These are phyloP conservation scores for Aspergillus piperis DNA, from an alignment of 2,329 filamentous ascomycete species.

Conservation along the genomic window DNA sequence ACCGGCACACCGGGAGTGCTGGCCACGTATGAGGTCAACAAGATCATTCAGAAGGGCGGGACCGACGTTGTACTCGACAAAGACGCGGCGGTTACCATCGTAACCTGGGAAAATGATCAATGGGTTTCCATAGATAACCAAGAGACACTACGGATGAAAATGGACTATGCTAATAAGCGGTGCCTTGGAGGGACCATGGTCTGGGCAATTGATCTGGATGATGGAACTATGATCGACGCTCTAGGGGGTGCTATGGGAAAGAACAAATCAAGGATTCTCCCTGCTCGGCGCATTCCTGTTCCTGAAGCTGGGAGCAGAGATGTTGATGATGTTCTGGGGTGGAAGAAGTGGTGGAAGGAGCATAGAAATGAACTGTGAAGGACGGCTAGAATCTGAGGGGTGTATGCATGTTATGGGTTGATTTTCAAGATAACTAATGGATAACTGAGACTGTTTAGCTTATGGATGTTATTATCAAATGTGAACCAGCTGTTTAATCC, in stretches of 20 bases:
- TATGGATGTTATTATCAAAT: no score
- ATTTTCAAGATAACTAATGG: no score
- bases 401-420: no score
- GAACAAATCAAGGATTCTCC: not conserved
- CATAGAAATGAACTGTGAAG: not conserved
- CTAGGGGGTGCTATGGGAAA: slow-evolving; percentile 13
- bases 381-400: no score
- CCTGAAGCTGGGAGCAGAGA: not conserved
- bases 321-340: not conserved
- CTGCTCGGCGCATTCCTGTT: not conserved
- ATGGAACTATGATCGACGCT: slow-evolving; percentile 11
- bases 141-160: slow-evolving; percentile 21
- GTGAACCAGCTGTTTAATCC: no score
- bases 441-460: no score
- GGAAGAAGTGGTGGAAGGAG: not conserved
- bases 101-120: slow-evolving; percentile 16
- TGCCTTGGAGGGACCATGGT: slow-evolving; percentile 22
- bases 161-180: slow-evolving; percentile 19
- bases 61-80: slow-evolving; percentile 7
- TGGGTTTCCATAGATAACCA: slow-evolving; percentile 23
- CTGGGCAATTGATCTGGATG: slow-evolving; percentile 23
- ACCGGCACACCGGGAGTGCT: slow-evolving; percentile 11
- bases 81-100: slow-evolving; percentile 16
- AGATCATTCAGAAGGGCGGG: not conserved
- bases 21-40: slow-evolving; percentile 9